These are phyloP conservation scores for Schizosaccharomyces octosporus DNA, from an alignment of 805 yeast genomes.

Conservation along the genomic window DNA sequence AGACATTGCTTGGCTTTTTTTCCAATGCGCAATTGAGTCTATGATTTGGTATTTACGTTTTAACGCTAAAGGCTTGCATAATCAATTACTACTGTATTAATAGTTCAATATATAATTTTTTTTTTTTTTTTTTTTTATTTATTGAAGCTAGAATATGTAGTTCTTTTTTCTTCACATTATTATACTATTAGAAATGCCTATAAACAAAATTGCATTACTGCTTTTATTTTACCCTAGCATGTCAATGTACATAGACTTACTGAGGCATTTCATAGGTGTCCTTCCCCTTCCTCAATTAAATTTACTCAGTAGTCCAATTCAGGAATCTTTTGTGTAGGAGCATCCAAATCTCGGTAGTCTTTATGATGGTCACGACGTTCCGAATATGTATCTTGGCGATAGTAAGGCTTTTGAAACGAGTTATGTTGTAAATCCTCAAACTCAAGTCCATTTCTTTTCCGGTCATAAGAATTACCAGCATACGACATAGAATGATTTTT, in stretches of 20 bases:
- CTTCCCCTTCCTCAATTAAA: no score
- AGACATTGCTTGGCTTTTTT: not conserved
- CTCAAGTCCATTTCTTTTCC: no score
- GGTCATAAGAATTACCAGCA: not conserved
- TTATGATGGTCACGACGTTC: not conserved
- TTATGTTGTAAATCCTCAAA: no score
- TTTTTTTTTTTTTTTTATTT: not conserved
- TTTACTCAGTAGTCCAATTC: not conserved
- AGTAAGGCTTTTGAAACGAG: not conserved
- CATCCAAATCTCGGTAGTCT: not conserved
- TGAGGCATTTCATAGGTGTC: no score
- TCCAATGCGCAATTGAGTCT: not conserved
- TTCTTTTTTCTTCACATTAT: no score
- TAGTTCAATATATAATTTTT: not conserved
- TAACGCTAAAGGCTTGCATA: not conserved
- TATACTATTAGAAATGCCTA: no score
- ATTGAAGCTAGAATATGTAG: no score
- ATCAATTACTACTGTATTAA: not conserved
- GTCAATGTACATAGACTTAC: no score
- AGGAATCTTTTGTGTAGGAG: not conserved
- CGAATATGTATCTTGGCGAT: not conserved
- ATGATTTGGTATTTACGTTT: conserved; percentile 1
- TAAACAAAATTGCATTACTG: no score
- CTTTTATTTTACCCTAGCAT: no score
- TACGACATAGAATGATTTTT: not conserved